These are phyloP conservation scores for Pinus albicaulis DNA, from an alignment of 75 land plant species.

Conservation along the genomic window DNA sequence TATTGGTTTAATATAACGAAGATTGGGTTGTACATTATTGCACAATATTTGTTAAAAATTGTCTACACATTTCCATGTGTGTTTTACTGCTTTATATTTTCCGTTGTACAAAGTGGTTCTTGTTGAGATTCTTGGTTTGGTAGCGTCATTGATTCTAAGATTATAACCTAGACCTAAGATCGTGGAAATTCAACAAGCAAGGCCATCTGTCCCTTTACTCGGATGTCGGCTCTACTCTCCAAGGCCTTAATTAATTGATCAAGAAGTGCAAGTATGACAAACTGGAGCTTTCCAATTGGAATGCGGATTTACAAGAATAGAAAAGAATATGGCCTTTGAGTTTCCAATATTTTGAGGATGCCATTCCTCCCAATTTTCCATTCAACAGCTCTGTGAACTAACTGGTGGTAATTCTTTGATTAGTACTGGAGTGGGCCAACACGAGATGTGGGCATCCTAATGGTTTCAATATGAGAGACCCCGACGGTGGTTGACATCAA, in stretches of 20 bases:
- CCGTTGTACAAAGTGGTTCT: too few relatives aligned
- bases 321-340: slow-evolving; percentile 62
- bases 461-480: slow-evolving; percentile 75
- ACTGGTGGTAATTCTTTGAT: slow-evolving; percentile 77
- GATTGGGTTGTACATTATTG: too few relatives aligned
- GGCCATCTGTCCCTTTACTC: slow-evolving; percentile 86
- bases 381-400: slow-evolving; percentile 68
- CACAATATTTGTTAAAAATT: too few relatives aligned
- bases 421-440: slow-evolving; percentile 90
- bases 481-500: slow-evolving; percentile 83
- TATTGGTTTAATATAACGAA: too few relatives aligned
- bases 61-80: too few relatives aligned
- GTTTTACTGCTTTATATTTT: too few relatives aligned
- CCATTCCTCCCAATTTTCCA: slow-evolving; percentile 88
- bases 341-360: slow-evolving; percentile 65
- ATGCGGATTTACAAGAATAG: slow-evolving; percentile 61
- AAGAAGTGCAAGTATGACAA: slow-evolving; percentile 12
- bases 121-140: too few relatives aligned
- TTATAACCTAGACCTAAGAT: too few relatives aligned
- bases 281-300: slow-evolving; percentile 69
- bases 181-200: too few relatives aligned
- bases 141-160: too few relatives aligned
- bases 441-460: slow-evolving; percentile 98
- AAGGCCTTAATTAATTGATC: slow-evolving; percentile 51
- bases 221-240: slow-evolving; percentile 67